phyloP scores from a whole-genome alignment of 2,329 filamentous ascomycete species.

The Tolypocladium album region DNA sequence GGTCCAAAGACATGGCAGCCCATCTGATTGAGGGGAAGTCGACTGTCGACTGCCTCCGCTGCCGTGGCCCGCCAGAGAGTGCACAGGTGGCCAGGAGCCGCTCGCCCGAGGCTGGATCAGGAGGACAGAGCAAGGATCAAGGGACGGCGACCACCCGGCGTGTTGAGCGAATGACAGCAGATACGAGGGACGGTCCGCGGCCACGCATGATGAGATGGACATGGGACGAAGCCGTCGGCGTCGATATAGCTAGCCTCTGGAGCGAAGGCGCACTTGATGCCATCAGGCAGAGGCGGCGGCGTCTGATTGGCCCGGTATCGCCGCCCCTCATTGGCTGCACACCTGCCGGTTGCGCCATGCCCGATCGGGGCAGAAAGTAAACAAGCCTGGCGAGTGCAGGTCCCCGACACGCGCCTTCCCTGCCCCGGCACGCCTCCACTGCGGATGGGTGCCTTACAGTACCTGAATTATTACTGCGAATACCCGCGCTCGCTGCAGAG shows the following conservation, averaged over 20 bases:
- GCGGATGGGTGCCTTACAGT: too few relatives aligned
- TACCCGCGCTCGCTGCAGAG: neutral
- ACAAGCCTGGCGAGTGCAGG: constrained; percentile 16
- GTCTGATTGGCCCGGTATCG: neutral
- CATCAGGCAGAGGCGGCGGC: neutral
- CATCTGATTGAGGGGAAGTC: constrained; percentile 5
- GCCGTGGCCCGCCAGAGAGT: neutral
- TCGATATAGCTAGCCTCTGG: neutral
- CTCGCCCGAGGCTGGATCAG: neutral
- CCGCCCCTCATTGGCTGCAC: neutral
- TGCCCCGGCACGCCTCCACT: neutral
- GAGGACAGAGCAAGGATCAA: neutral
- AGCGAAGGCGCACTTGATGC: neutral
- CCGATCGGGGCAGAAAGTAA: constrained; percentile 27
- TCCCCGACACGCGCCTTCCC: neutral
- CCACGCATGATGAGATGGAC: neutral
- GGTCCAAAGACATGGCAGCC: constrained; percentile 25
- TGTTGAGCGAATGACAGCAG: neutral
- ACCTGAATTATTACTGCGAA: too few relatives aligned
- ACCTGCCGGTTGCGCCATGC: constrained; percentile 17
- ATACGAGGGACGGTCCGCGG: neutral
- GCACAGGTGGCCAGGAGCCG: neutral
- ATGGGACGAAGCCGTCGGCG: neutral
- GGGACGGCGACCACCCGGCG: neutral
- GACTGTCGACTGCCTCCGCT: neutral